A percentile compares a stretch with the other conserved stretches of the same genome.
Evolutionary conservation across 768 basidiomycete species (phyloP).

Genomic region (Crassisporium funariophilum): DNA sequence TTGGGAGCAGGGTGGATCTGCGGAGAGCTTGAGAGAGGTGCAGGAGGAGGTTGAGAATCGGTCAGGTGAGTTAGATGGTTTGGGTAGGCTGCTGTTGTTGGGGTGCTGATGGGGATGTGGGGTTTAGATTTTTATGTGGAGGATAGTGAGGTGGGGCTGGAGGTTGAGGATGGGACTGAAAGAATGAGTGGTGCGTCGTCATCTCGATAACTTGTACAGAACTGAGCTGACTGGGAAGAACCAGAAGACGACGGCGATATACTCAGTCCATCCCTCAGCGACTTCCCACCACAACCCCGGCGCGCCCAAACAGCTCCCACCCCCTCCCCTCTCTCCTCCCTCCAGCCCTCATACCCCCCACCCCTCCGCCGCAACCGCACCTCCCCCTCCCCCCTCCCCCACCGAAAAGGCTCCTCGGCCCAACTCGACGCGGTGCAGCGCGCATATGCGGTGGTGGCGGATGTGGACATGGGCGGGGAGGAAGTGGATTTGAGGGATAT

Average conservation of each 20-base stretch:
- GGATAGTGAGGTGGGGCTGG: neutral
- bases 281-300: constrained; percentile 13
- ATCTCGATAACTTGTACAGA: neutral
- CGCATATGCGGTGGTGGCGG: constrained; percentile 45
- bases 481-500: constrained; percentile 54
- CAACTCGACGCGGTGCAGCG: constrained; percentile 46
- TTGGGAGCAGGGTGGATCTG: constrained; percentile 31
- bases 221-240: neutral
- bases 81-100: constrained; percentile 8
- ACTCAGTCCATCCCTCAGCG: constrained; percentile 18
- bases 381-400: constrained; percentile 17
- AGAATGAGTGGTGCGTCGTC: constrained; percentile 4
- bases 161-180: constrained; percentile 9
- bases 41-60: constrained; percentile 7
- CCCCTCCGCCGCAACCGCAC: constrained; percentile 40
- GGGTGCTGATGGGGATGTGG: neutral
- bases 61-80: constrained; percentile 10
- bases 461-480: constrained; percentile 42
- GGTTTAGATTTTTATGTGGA: neutral
- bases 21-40: constrained; percentile 22
- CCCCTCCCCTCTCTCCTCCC: constrained; percentile 15
- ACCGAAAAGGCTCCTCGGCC: constrained; percentile 30
- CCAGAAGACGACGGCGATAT: constrained; percentile 6
- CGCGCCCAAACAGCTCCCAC: constrained; percentile 23
- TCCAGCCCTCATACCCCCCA: constrained; percentile 8